phyloP scores from a whole-genome alignment of 768 basidiomycete genomes.

The Leccinellum rugosiceps region DNA sequence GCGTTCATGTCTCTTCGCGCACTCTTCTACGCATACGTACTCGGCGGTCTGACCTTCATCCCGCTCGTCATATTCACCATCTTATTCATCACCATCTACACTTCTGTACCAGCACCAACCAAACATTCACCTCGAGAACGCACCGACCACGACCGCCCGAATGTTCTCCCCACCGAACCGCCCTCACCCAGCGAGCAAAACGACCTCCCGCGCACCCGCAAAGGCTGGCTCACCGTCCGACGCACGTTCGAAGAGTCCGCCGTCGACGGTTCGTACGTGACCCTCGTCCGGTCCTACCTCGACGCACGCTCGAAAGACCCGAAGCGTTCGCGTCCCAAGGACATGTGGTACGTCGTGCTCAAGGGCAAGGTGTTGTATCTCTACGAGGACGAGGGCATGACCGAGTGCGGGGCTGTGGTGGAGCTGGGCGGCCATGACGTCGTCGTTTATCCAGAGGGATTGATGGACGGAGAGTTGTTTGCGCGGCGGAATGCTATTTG shows the following conservation, averaged over 20 bases:
- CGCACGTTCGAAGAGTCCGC: slow-evolving; percentile 69
- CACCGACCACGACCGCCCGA: slow-evolving; percentile 25
- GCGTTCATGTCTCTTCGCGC: slow-evolving; percentile 57
- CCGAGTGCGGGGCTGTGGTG: slow-evolving; percentile 88
- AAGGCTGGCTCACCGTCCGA: slow-evolving; percentile 82
- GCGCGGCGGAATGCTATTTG: slow-evolving; percentile 88
- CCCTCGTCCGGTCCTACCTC: slow-evolving; percentile 74
- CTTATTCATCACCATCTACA: slow-evolving; percentile 69
- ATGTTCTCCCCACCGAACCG: slow-evolving; percentile 22
- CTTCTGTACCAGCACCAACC: slow-evolving; percentile 65
- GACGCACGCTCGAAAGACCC: slow-evolving; percentile 84
- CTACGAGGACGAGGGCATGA: slow-evolving; percentile 90
- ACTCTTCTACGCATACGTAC: slow-evolving; percentile 77
- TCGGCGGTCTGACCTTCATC: slow-evolving; percentile 88
- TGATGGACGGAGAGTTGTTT: slow-evolving; percentile 86
- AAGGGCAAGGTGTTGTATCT: slow-evolving; percentile 90
- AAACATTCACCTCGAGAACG: slow-evolving; percentile 10
- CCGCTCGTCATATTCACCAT: slow-evolving; percentile 64
- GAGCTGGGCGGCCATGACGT: slow-evolving; percentile 81
- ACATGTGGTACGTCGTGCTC: slow-evolving; percentile 89
- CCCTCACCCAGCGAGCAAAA: slow-evolving; percentile 35
- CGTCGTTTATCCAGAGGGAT: slow-evolving; percentile 66
- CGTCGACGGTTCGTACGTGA: slow-evolving; percentile 69
- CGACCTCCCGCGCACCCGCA: slow-evolving; percentile 63
- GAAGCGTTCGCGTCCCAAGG: slow-evolving; percentile 79